Conservation (phyloP, 2,329 filamentous ascomycete species). For the Ascochyta lentis region DNA sequence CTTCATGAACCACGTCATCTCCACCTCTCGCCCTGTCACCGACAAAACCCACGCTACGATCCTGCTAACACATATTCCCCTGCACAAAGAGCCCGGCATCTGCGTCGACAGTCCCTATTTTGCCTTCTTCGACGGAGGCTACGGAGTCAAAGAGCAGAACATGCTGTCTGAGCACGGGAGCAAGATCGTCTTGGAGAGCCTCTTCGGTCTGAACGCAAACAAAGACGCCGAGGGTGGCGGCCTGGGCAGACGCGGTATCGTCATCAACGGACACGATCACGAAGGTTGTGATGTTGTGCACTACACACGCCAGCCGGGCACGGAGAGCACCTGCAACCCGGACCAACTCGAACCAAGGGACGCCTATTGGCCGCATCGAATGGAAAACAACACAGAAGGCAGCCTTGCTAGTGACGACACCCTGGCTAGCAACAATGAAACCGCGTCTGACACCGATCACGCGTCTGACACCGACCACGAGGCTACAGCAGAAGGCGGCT, state of each 20-base stretch:
- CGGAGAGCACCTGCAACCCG: constrained; percentile 13
- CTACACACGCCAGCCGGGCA: constrained; percentile 53
- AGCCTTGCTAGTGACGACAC: constrained; percentile 7
- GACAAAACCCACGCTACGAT: constrained; percentile 75
- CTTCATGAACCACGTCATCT: constrained; percentile 75
- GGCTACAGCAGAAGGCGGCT: constrained; percentile 13
- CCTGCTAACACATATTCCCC: constrained; percentile 87
- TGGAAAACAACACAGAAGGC: constrained; percentile 7
- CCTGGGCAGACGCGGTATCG: constrained; percentile 73
- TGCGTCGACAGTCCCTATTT: constrained; percentile 88
- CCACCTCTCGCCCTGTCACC: constrained; percentile 65
- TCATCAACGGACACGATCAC: constrained; percentile 94
- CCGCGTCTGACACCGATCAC: background rate
- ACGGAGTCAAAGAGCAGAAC: constrained; percentile 87
- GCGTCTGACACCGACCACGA: background rate
- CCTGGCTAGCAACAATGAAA: constrained; percentile 1
- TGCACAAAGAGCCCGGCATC: constrained; percentile 81
- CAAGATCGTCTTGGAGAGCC: constrained; percentile 75
- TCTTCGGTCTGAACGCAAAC: constrained; percentile 78
- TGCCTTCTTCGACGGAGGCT: constrained; percentile 71
- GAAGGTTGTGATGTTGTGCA: constrained; percentile 92
- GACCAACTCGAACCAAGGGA: constrained; percentile 19
- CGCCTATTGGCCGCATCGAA: constrained; percentile 23
- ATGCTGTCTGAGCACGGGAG: constrained; percentile 78
- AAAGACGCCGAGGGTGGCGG: constrained; percentile 65